Conservation (phyloP, 805 yeast species). For the Starmerella stellata region DNA sequence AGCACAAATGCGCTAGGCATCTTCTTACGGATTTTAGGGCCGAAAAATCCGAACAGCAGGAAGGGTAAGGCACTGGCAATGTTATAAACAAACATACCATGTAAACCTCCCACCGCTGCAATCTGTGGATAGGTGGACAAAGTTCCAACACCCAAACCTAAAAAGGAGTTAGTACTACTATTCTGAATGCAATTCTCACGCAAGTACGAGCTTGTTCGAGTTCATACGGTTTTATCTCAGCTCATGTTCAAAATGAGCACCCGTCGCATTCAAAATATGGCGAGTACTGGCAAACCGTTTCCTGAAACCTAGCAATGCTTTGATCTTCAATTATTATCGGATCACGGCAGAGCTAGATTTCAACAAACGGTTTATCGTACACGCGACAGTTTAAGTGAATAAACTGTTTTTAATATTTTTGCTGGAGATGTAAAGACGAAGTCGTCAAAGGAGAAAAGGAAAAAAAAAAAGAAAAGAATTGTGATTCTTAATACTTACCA, state of each 20-base stretch:
- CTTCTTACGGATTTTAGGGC: conserved; percentile 57
- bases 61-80: conserved; percentile 69
- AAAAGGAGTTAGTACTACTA: conserved; percentile 6
- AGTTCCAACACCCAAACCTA: conserved; percentile 79
- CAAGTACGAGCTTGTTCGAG: conserved; percentile 29
- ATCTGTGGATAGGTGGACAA: conserved; percentile 72
- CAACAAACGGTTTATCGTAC: not conserved
- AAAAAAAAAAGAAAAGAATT: too few relatives aligned
- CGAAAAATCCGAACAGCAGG: conserved; percentile 61
- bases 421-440: not conserved
- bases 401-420: too few relatives aligned
- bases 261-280: conserved; percentile 10
- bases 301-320: not conserved
- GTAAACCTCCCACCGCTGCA: conserved; percentile 70
- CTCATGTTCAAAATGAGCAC: conserved; percentile 5
- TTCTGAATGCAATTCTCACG: conserved; percentile 43
- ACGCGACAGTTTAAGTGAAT: not conserved
- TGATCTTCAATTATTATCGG: not conserved
- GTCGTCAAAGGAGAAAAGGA: not conserved
- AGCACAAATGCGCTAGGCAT: conserved; percentile 84
- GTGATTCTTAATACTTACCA: conserved; percentile 29
- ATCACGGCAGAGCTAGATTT: not conserved
- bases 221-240: conserved; percentile 1
- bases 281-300: not conserved
- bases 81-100: conserved; percentile 69